These are phyloP conservation scores for Aspergillus costaricaensis DNA, from an alignment of 2,329 filamentous ascomycete genomes.

Conservation along the genomic window DNA sequence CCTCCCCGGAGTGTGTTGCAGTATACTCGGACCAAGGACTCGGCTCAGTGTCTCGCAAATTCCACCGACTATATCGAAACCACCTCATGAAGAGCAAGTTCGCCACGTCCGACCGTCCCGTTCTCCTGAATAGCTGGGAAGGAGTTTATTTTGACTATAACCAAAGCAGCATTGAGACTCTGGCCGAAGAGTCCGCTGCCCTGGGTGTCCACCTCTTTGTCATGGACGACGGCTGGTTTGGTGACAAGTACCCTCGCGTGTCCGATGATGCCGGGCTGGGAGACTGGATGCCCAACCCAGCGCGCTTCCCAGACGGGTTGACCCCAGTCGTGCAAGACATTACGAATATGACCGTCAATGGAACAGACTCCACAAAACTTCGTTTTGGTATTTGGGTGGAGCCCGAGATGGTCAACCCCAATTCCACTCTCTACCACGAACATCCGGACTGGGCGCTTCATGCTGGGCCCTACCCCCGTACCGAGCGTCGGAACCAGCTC, in stretches of 20 bases:
- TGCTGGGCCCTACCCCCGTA: constrained; percentile 58
- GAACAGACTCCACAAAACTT: constrained; percentile 50
- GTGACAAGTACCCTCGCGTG: constrained; percentile 60
- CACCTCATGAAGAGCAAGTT: constrained; percentile 62
- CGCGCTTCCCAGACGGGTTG: constrained; percentile 61
- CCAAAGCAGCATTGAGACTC: constrained; percentile 55
- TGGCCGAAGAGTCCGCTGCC: constrained; percentile 59
- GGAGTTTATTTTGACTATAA: constrained; percentile 63
- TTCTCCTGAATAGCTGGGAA: constrained; percentile 68
- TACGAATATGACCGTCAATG: constrained; percentile 51
- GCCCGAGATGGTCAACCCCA: constrained; percentile 67
- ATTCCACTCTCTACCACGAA: constrained; percentile 60
- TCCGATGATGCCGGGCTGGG: constrained; percentile 62
- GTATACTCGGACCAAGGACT: constrained; percentile 62
- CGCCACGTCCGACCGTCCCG: constrained; percentile 54
- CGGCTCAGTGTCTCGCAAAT: constrained; percentile 63
- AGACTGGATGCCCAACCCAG: constrained; percentile 63
- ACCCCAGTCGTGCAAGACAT: constrained; percentile 54
- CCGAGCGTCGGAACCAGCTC: constrained; percentile 59
- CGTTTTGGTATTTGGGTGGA: constrained; percentile 69
- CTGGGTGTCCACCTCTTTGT: constrained; percentile 66
- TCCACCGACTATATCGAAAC: constrained; percentile 63
- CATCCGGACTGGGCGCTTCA: constrained; percentile 67
- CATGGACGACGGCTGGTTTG: constrained; percentile 69
- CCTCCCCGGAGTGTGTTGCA: constrained; percentile 64